Evolutionary conservation across 2,329 filamentous ascomycete species (phyloP).

Genomic region (Venturia oleaginea): DNA sequence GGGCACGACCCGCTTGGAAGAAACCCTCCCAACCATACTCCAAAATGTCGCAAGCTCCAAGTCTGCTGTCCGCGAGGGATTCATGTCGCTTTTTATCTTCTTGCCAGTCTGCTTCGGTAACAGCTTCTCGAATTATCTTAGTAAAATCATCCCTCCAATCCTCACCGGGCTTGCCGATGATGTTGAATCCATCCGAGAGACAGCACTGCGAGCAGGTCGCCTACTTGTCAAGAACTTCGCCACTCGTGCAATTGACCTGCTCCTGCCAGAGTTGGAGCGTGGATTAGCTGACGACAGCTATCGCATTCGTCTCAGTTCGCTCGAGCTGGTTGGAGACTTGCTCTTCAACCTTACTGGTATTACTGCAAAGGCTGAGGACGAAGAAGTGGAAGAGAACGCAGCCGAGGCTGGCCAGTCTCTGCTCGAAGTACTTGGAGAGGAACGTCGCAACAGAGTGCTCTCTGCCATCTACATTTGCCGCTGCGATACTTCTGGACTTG

Average conservation of each 20-base stretch:
- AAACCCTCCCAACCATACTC: constrained; percentile 89
- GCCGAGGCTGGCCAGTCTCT: constrained; percentile 88
- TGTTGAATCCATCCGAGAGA: constrained; percentile 91
- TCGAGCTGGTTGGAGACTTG: constrained; percentile 91
- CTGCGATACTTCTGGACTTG: constrained; percentile 87
- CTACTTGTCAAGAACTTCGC: constrained; percentile 98
- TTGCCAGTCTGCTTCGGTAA: constrained; percentile 98
- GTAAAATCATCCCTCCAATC: constrained; percentile 91
- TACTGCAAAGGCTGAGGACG: constrained; percentile 64
- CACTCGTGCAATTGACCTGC: constrained; percentile 82
- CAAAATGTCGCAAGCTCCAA: constrained; percentile 93
- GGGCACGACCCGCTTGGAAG: constrained; percentile 84
- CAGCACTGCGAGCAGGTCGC: constrained; percentile 85
- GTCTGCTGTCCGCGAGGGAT: constrained; percentile 84
- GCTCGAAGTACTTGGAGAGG: constrained; percentile 86
- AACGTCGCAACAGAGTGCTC: constrained; percentile 92
- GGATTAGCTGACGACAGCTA: constrained; percentile 96
- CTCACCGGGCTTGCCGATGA: constrained; percentile 91
- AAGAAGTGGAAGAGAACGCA: constrained; percentile 70
- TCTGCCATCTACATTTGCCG: constrained; percentile 97
- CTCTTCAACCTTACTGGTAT: constrained; percentile 97
- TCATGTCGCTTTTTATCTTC: constrained; percentile 99
- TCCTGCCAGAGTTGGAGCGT: constrained; percentile 89
- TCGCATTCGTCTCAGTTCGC: constrained; percentile 94
- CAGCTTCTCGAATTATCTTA: constrained; percentile 92